Conservation (phyloP, 495 filamentous ascomycete species). For the Venustampulla echinocandica region DNA sequence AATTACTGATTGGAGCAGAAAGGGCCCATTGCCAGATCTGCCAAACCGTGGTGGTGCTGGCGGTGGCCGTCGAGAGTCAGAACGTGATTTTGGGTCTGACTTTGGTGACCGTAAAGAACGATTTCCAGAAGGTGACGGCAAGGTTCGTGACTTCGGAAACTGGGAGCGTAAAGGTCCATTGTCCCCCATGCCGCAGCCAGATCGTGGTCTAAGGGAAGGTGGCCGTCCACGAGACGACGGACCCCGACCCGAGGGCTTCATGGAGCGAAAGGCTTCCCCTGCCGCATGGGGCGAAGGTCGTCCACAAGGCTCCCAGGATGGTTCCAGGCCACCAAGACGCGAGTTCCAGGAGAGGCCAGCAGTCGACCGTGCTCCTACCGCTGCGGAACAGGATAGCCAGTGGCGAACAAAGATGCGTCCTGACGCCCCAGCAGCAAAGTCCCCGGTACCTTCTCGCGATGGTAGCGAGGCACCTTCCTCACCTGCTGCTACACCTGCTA, state of each 20-base stretch:
- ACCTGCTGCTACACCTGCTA: slow-evolving; percentile 41
- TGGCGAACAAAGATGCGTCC: slow-evolving; percentile 81
- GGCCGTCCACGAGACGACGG: slow-evolving; percentile 63
- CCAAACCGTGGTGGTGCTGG: slow-evolving; percentile 43
- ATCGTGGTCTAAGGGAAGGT: slow-evolving; percentile 53
- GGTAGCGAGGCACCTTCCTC: slow-evolving; percentile 47
- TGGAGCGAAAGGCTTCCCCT: slow-evolving; percentile 61
- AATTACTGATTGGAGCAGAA: slow-evolving; percentile 77
- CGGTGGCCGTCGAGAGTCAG: slow-evolving; percentile 40
- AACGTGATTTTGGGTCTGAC: slow-evolving; percentile 31
- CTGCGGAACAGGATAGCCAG: slow-evolving; percentile 77
- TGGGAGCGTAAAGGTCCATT: slow-evolving; percentile 96
- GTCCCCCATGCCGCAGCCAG: slow-evolving; percentile 53
- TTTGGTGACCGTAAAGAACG: slow-evolving; percentile 39
- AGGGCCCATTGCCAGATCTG: slow-evolving; percentile 76
- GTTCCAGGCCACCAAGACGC: slow-evolving; percentile 69
- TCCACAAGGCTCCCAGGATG: slow-evolving; percentile 47
- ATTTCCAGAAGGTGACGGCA: slow-evolving; percentile 58
- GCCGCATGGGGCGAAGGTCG: slow-evolving; percentile 78
- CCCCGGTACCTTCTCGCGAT: slow-evolving; percentile 23
- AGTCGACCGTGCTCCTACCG: slow-evolving; percentile 63
- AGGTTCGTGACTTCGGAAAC: slow-evolving; percentile 76
- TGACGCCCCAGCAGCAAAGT: slow-evolving; percentile 44
- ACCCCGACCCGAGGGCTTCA: slow-evolving; percentile 31
- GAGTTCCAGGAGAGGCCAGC: slow-evolving; percentile 64